A percentile compares a stretch with the other conserved stretches of the same genome.
Evolutionary conservation across 805 yeast species (phyloP).

Genomic region (Yarrowia divulgata): DNA sequence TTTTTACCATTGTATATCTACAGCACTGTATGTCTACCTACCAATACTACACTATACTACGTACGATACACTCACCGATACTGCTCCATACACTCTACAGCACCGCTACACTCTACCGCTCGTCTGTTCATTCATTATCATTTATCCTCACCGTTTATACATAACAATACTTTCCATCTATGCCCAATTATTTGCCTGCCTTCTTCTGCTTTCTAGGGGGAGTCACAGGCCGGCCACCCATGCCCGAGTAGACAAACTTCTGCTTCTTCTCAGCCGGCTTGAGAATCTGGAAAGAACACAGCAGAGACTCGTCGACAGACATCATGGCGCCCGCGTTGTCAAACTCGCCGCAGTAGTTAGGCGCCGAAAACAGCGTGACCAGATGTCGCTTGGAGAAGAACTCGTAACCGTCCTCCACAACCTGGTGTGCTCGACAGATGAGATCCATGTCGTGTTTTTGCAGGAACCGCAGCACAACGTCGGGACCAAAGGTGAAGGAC

Average conservation of each 20-base stretch:
- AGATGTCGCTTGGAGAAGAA: constrained; percentile 94
- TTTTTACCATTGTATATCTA: too few relatives aligned
- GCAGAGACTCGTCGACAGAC: constrained; percentile 95
- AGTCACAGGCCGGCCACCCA: constrained; percentile 58
- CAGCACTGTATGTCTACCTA: too few relatives aligned
- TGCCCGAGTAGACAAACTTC: constrained; percentile 58
- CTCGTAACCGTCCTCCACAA: constrained; percentile 98
- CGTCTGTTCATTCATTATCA: constrained; percentile 23
- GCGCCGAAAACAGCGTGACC: constrained; percentile 95
- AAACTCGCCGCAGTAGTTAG: constrained; percentile 98
- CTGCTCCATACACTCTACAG: neutral
- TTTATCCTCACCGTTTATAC: constrained; percentile 37
- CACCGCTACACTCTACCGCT: too few relatives aligned
- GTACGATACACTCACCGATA: too few relatives aligned
- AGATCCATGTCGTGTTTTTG: constrained; percentile 98
- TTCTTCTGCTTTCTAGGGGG: constrained; percentile 61
- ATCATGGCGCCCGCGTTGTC: constrained; percentile 99
- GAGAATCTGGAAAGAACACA: constrained; percentile 90
- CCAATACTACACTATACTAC: too few relatives aligned
- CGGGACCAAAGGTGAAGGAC: constrained; percentile 99
- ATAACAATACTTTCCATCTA: constrained; percentile 36
- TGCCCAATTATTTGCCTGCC: constrained; percentile 39
- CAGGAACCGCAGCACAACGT: constrained; percentile 92
- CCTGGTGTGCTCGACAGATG: constrained; percentile 98
- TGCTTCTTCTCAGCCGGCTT: constrained; percentile 98